Percentiles rank a stretch among this genome's conserved stretches.
phyloP scores from a whole-genome alignment of 2,329 filamentous ascomycete genomes.

The Aureobasidium mangrovei region DNA sequence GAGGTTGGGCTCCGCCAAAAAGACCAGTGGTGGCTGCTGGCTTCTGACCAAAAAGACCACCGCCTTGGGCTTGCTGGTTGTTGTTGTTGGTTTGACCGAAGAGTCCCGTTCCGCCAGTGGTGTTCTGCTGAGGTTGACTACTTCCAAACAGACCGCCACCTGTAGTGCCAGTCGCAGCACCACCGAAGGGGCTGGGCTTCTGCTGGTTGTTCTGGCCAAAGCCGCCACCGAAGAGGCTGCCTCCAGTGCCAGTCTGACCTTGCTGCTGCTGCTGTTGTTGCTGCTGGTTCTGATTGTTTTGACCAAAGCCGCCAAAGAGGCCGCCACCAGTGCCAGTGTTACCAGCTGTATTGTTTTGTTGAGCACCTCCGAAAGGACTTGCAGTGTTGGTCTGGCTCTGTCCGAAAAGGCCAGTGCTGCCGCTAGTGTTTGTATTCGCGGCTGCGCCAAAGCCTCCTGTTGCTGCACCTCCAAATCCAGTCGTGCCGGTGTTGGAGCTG shows the following conservation, averaged over 20 bases:
- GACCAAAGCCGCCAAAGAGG: slow-evolving; percentile 32
- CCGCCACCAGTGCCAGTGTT: slow-evolving; percentile 29
- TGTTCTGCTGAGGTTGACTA: slow-evolving; percentile 18
- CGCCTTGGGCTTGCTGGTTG: slow-evolving; percentile 23
- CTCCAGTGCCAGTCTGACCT: not conserved
- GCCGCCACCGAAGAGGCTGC: slow-evolving; percentile 1
- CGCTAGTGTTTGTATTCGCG: slow-evolving; percentile 29
- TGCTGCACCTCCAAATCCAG: slow-evolving; percentile 31
- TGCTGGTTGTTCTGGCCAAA: slow-evolving; percentile 19
- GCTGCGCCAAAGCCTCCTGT: slow-evolving; percentile 26
- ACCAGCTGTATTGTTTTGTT: slow-evolving; percentile 20
- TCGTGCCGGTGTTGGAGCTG: slow-evolving; percentile 28
- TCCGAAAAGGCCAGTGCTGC: slow-evolving; percentile 21
- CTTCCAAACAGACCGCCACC: slow-evolving; percentile 10
- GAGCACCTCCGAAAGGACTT: slow-evolving; percentile 19
- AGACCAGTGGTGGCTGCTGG: slow-evolving; percentile 12
- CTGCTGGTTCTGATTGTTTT: slow-evolving; percentile 20
- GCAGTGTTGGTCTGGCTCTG: slow-evolving; percentile 25
- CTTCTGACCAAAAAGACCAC: slow-evolving; percentile 22
- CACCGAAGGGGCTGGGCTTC: slow-evolving; percentile 21
- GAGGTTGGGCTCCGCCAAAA: slow-evolving; percentile 29
- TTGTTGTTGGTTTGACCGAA: slow-evolving; percentile 19
- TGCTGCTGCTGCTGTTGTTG: slow-evolving; percentile 15
- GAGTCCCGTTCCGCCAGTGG: slow-evolving; percentile 15
- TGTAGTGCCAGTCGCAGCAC: not conserved